Evolutionary conservation across 495 filamentous ascomycete species (phyloP), one percentile per base, ranked within the genome.

Genomic region (Neurospora sp.): DNA sequence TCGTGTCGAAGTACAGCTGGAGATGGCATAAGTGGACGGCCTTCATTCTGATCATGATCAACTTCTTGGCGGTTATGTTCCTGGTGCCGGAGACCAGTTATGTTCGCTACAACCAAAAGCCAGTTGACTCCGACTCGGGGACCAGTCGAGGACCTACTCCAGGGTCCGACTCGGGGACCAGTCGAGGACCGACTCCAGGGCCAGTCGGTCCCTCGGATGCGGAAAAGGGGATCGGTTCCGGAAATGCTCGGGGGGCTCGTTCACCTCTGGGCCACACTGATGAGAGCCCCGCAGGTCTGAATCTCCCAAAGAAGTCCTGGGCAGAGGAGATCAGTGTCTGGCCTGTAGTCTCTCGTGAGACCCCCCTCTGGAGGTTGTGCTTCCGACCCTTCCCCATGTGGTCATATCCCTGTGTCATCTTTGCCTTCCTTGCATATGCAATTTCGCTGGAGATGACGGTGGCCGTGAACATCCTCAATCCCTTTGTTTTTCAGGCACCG

Each of bases 391-490:
- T 84, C 48, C 80, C 81, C 59, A 76, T 82, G 77, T 82, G 79
- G 68, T 75, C 74, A 3, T 85, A 83, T 75, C 83, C 83, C 9
- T 79, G 78, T 70, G 81, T 84, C 70, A 73, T 83, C 70, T 84
- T 82, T 70, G 75, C 82, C 17, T 82, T 81, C 45, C 79, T 84
- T 10, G 81, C 79, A 38, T 83, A 84, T 72, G 82, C 86, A 7
- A 77, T 82, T 3, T 80, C 79, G 27, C 79, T 84, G n/a, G 89
- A 87, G 48, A 86, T 86, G 74, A 84, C 81, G 22, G 87, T 90
- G 75, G 81, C 91, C 73, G 87, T 89, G 22, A 80, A 90, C 74
- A 91, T 91, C 75, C 82, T 92, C 35, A 91, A 89, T 37, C 85
- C 91, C 27, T 89, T 89, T 74, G 87, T 85, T 2, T 89, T 92